Base-by-base conservation (phyloP, 306 rosid species). In the Prosopis cineraria region DNA sequence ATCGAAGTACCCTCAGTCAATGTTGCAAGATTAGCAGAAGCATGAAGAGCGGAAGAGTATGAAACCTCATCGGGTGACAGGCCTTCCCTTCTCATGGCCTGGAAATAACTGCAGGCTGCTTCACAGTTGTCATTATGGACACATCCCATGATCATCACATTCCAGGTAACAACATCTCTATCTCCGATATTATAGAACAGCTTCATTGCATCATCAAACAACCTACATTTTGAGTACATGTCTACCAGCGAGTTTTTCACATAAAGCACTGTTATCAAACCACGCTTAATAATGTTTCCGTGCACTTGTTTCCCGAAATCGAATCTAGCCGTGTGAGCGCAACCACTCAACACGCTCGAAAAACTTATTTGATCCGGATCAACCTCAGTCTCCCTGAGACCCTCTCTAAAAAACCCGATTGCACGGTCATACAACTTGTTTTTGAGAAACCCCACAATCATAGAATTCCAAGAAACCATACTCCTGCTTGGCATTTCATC, bases 91-190 rank as follows among this genome's bases (percentile, higher is more conserved):
- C 62, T 83, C 89, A 88, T 84, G 73, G 43, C 72, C 81, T 78
- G 80, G 60, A 88, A 88, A 81, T 44, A 82, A 76, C 71, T 62
- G 69, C 82, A 86, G 25, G 92, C 90, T 60, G 79, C 87, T 81
- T 84, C 92, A 75, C 84, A 88, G 11, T 81, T 79, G 34, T 74
- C 74, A 64, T 71, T 68, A 40, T 80, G 78, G 44, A 72, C 72
- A 3, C 86, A 86, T 20, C 85, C 90, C 79, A 43, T 77, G 71
- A 86, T 81, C 81, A 90, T 84, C 40, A 90, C 84, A 44, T 88
- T 90, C 94, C 92, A 88, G 0, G 90, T 74, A 19, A 88, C 90
- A 68, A 86, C 84, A 72, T 90, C 90, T 63, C 78, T 88, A 7
- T 77, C 84, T 76, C 86, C 88, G 22, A 55, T 81, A 10, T 43